Percentiles rank a stretch among this genome's conserved stretches.
phyloP scores from a whole-genome alignment of 2,329 filamentous ascomycete species.

The Ophiostoma sp. region DNA sequence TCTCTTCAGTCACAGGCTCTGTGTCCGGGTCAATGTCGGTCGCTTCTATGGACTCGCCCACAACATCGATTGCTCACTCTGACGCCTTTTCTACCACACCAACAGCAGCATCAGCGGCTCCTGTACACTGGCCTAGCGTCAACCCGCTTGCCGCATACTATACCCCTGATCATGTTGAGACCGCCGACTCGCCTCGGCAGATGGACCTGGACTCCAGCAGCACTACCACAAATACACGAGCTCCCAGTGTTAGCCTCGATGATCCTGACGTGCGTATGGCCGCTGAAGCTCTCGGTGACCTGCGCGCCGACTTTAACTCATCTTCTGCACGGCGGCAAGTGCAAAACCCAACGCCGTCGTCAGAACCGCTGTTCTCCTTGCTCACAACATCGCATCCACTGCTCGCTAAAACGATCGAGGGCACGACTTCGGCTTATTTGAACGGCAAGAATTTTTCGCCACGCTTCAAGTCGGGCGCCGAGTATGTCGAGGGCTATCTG shows the following conservation, averaged over 20 bases:
- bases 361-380: constrained; percentile 77
- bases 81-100: constrained; percentile 2
- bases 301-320: constrained; percentile 60
- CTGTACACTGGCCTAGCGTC: constrained; percentile 44
- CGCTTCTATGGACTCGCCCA: constrained; percentile 14
- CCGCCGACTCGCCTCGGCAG: constrained; percentile 42
- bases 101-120: constrained; percentile 28
- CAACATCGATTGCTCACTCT: constrained; percentile 12
- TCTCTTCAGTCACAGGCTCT: constrained; percentile 24
- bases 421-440: constrained; percentile 78
- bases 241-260: constrained; percentile 54
- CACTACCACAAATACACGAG: constrained; percentile 30
- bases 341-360: constrained; percentile 35
- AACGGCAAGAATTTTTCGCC: constrained; percentile 87
- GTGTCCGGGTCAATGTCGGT: not conserved
- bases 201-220: constrained; percentile 44
- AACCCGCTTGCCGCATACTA: constrained; percentile 49
- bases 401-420: constrained; percentile 77
- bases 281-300: constrained; percentile 68
- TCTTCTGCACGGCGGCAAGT: constrained; percentile 49
- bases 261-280: constrained; percentile 65
- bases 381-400: constrained; percentile 84
- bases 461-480: constrained; percentile 76
- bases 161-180: constrained; percentile 40
- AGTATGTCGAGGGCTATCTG: constrained; percentile 84